A percentile compares a stretch with the other conserved stretches of the same genome.
phyloP scores from a whole-genome alignment of 1,139 yeast species.

The Suhomyces yuchorum region DNA sequence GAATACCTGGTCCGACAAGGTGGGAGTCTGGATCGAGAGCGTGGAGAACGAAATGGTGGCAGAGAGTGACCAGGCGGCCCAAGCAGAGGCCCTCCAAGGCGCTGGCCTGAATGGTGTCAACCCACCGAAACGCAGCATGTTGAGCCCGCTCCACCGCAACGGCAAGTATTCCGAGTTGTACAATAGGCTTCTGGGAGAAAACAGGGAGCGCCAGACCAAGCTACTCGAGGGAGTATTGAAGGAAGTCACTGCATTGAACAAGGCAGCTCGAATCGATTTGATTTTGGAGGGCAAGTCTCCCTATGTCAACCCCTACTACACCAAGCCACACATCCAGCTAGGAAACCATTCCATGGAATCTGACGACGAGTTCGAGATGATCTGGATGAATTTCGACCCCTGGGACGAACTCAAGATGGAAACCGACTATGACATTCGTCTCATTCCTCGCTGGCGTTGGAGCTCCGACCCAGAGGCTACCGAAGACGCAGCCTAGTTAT shows the following conservation, averaged over 20 bases:
- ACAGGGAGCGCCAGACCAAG: slow-evolving; percentile 22
- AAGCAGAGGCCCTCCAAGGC: not conserved
- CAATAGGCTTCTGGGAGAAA: slow-evolving; percentile 27
- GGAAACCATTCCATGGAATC: slow-evolving; percentile 40
- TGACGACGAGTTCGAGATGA: slow-evolving; percentile 47
- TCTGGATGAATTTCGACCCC: slow-evolving; percentile 54
- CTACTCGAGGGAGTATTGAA: slow-evolving; percentile 31
- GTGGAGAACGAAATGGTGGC: slow-evolving; percentile 18
- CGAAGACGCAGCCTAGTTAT: not conserved
- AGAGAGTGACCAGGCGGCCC: slow-evolving; percentile 4
- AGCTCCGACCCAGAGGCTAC: slow-evolving; percentile 1
- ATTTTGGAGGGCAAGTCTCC: slow-evolving; percentile 36
- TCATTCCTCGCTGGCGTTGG: slow-evolving; percentile 36
- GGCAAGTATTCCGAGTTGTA: slow-evolving; percentile 31
- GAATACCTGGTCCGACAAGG: slow-evolving; percentile 46
- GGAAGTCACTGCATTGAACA: slow-evolving; percentile 40
- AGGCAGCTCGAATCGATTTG: slow-evolving; percentile 39
- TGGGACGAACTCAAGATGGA: slow-evolving; percentile 54
- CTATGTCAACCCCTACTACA: slow-evolving; percentile 16
- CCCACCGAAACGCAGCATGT: slow-evolving; percentile 1
- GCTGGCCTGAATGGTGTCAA: not conserved
- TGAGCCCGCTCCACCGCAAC: slow-evolving; percentile 13
- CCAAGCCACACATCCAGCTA: slow-evolving; percentile 41
- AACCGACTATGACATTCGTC: slow-evolving; percentile 42
- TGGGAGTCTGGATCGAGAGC: slow-evolving; percentile 33